Evolutionary conservation across 208 protist species (phyloP), one percentile per base, ranked within the genome.

Genomic region (Acanthamoeba healyi): DNA sequence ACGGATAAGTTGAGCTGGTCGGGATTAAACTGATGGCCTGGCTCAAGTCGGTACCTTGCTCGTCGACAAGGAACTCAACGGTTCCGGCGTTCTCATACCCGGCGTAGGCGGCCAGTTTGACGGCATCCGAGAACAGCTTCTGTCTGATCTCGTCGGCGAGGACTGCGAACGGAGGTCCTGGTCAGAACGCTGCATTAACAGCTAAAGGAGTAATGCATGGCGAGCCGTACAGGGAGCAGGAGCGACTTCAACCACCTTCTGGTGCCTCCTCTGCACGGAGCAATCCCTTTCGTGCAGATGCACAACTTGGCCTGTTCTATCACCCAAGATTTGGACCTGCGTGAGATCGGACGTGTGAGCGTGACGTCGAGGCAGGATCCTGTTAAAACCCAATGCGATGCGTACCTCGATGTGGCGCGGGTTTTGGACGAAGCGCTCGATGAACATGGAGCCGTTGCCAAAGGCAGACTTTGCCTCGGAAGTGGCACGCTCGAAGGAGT

Each of bases 11-110:
- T n/a, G n/a, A n/a, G n/a, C n/a, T n/a, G n/a, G n/a, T n/a, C n/a
- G n/a, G n/a, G n/a, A n/a, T n/a, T n/a, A n/a, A n/a, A n/a, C n/a
- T n/a, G n/a, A n/a, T n/a, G n/a, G n/a, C n/a, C n/a, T n/a, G 89
- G 1, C 26, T 95, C 56, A 12, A 58, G 63, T 72, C 29, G 54
- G 54, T 34, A 84, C 49, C 70, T 5, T 90, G 49, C 29, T 97
- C 84, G 92, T 99, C 98, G 0, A 99, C 96, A 46, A 99, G 98
- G 95, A 99, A 99, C 95, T 99, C 99, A 9, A 99, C 99, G 1
- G 99, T 99, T 56, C 99, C 86, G 12, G 98, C 98, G 63, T 98
- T 98, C 51, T 98, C 97, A 95, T 99, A 99, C 86, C 96, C 95
- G 15, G 99, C 98, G 29, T 97, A 98, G 56, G 97, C 97, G 15